phyloP scores from a whole-genome alignment of 106 monocot species.

The Dioscorea alata region DNA sequence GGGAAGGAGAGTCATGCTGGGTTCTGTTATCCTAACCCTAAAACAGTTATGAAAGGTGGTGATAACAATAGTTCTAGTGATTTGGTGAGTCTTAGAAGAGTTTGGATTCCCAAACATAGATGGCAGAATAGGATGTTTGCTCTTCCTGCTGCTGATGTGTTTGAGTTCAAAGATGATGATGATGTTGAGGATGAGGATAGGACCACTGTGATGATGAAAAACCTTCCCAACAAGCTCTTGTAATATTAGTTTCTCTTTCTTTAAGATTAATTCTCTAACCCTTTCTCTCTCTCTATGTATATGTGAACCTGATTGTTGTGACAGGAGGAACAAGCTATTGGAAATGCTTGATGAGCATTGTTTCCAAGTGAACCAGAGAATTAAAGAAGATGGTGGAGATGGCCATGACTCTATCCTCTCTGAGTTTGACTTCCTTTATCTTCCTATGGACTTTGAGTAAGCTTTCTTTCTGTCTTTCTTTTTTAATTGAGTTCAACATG shows the following conservation, averaged over 20 bases:
- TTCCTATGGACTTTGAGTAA: slow-evolving; percentile 13
- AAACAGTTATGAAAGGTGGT: neutral
- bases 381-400: neutral
- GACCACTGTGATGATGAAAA: slow-evolving; percentile 13
- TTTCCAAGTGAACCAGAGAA: neutral
- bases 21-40: neutral
- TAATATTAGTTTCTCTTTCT: neutral
- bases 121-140: neutral
- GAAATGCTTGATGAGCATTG: slow-evolving; percentile 7
- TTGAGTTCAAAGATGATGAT: slow-evolving; percentile 1
- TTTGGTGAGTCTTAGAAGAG: neutral
- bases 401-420: neutral
- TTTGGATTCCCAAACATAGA: neutral
- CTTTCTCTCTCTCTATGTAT: neutral
- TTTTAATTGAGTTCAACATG: neutral
- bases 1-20: neutral
- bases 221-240: slow-evolving; percentile 11
- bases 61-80: neutral
- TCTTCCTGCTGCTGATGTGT: neutral
- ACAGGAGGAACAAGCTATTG: slow-evolving; percentile 2
- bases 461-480: neutral
- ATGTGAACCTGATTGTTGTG: neutral
- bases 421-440: slow-evolving; percentile 12
- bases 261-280: neutral
- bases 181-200: neutral